These are phyloP conservation scores for Leccinum subrobustum DNA, from an alignment of 1,284 basidiomycete genomes.

Conservation along the genomic window DNA sequence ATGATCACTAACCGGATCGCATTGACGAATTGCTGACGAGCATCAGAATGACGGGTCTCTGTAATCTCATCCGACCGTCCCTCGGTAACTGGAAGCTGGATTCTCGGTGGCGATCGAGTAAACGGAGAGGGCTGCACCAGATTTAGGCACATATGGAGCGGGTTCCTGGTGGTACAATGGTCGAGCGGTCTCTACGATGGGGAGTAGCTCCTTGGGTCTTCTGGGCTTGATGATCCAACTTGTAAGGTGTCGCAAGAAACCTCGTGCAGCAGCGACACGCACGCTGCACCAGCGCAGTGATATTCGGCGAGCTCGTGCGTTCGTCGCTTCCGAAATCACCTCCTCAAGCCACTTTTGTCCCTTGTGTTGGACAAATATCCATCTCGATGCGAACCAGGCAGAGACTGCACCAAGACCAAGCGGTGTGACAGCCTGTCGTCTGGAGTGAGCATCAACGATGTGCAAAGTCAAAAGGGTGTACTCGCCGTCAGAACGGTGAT, in stretches of 20 bases:
- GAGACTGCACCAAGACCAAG: slow-evolving; percentile 75
- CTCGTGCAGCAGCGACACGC: slow-evolving; percentile 25
- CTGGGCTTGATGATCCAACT: slow-evolving; percentile 32
- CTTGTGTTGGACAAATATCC: slow-evolving; percentile 65
- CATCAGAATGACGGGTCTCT: slow-evolving; percentile 28
- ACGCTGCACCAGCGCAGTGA: slow-evolving; percentile 26
- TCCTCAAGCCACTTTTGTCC: slow-evolving; percentile 77
- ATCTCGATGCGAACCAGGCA: slow-evolving; percentile 73
- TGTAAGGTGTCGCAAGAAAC: slow-evolving; percentile 24
- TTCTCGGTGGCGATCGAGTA: slow-evolving; percentile 29
- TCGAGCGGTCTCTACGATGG: slow-evolving; percentile 25
- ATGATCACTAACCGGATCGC: slow-evolving; percentile 50
- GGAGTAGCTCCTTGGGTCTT: slow-evolving; percentile 24
- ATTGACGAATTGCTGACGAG: slow-evolving; percentile 39
- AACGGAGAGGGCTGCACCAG: slow-evolving; percentile 24
- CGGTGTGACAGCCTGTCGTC: slow-evolving; percentile 49
- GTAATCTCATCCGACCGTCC: slow-evolving; percentile 30
- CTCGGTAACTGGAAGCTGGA: slow-evolving; percentile 29
- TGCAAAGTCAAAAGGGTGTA: slow-evolving; percentile 2
- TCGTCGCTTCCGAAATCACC: slow-evolving; percentile 51
- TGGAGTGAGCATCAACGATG: slow-evolving; percentile 10
- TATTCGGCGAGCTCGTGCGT: slow-evolving; percentile 31
- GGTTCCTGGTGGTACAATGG: slow-evolving; percentile 24
- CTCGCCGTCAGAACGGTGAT: slow-evolving; percentile 71
- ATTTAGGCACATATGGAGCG: slow-evolving; percentile 13